phyloP scores from a whole-genome alignment of 768 basidiomycete species.

The Leucocoprinus birnbaumii region DNA sequence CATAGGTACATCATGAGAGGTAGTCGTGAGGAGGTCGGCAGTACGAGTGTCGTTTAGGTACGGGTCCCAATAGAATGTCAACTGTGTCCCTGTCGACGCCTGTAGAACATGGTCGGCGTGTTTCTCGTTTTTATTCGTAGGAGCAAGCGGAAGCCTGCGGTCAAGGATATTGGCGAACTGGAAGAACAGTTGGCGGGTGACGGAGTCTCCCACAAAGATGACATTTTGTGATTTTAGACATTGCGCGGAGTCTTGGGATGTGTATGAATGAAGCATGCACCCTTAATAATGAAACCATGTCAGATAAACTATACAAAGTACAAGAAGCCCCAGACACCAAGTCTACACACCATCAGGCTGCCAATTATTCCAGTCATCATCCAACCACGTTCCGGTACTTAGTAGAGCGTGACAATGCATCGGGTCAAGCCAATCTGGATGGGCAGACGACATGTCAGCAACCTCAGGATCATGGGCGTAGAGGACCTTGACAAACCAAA shows the following conservation, averaged over 20 bases:
- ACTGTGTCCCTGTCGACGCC: constrained; percentile 40
- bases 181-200: constrained; percentile 78
- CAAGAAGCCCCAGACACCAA: neutral
- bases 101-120: constrained; percentile 61
- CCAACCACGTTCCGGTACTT: constrained; percentile 77
- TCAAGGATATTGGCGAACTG: constrained; percentile 65
- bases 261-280: constrained; percentile 76
- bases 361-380: constrained; percentile 66
- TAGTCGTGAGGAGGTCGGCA: constrained; percentile 33
- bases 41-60: constrained; percentile 72
- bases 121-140: constrained; percentile 56
- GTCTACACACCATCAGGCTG: constrained; percentile 73
- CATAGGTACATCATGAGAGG: neutral
- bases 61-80: constrained; percentile 84
- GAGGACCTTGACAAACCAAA: constrained; percentile 33
- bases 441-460: neutral
- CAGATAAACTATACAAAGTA: neutral
- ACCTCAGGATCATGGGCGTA: neutral
- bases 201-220: constrained; percentile 84
- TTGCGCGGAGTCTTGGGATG: constrained; percentile 43
- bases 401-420: constrained; percentile 71
- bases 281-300: constrained; percentile 37
- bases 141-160: constrained; percentile 46
- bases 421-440: constrained; percentile 68
- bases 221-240: constrained; percentile 62